Percentiles rank a stretch among this genome's conserved stretches.
phyloP scores from a whole-genome alignment of 2,329 filamentous ascomycete genomes.

The Xylaria sp. region DNA sequence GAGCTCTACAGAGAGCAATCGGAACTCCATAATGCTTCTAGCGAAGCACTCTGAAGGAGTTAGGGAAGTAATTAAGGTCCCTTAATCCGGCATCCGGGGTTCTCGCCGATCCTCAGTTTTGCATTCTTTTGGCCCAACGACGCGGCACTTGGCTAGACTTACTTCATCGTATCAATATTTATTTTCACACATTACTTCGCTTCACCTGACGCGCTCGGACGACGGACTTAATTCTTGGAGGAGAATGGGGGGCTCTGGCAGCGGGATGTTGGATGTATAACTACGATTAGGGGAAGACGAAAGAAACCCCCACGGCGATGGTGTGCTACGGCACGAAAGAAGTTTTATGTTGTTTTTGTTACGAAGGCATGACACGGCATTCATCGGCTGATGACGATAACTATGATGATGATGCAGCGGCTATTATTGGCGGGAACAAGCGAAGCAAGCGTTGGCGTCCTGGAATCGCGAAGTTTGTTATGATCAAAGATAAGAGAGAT shows the following conservation, averaged over 20 bases:
- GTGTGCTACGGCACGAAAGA: neutral
- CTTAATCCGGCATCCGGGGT: conserved; percentile 9
- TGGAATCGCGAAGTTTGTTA: conserved; percentile 13
- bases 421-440: conserved; percentile 9
- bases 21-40: conserved; percentile 5
- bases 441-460: conserved; percentile 21
- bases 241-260: conserved; percentile 29
- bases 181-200: neutral
- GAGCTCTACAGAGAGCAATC: conserved; percentile 8
- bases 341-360: conserved; percentile 23
- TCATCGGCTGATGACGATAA: conserved; percentile 22
- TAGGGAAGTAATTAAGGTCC: conserved; percentile 11
- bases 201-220: conserved; percentile 28
- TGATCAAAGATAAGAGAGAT: conserved; percentile 6
- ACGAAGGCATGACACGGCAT: conserved; percentile 29
- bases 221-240: conserved; percentile 25
- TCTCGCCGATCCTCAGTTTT: conserved; percentile 7
- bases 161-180: conserved; percentile 10
- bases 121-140: neutral
- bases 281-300: neutral
- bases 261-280: conserved; percentile 14
- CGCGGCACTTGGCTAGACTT: neutral
- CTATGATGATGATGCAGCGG: conserved; percentile 16
- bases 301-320: neutral
- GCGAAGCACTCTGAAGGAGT: conserved; percentile 1